Evolutionary conservation across 495 filamentous ascomycete species (phyloP), one percentile per base, ranked within the genome.

Genomic region (Penicillium robsamsonii): DNA sequence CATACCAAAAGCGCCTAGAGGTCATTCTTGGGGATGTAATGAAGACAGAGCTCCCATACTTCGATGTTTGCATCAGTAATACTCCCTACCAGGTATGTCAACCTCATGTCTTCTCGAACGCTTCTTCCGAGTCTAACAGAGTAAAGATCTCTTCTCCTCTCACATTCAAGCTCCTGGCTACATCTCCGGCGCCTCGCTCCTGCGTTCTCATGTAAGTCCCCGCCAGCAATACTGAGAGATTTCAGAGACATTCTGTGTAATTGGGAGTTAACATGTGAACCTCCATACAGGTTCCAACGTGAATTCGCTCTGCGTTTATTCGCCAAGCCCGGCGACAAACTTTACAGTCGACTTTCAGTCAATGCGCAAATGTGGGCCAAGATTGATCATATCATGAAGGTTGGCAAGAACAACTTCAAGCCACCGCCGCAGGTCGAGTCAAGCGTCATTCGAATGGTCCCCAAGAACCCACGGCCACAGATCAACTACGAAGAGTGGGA

Each of bases 281-380:
- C n/a, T 20, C 47, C 17, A 45, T 20, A 43, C 51, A 68, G 64
- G 64, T 71, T 73, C 24, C 89, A 88, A 61, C 84, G 84, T 58
- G 88, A 92, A 69, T 92, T 91, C 61, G 88, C 88, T 3, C 78
- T 90, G 66, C 83, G 88, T 4, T 79, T 91, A 4, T 84, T 90
- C 38, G 91, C 92, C 11, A 81, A 83, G 18, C 87, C 90, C 0
- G 86, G 85, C 8, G 91, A 96, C 62, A 79, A 89, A 31, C 84
- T 97, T 17, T 97, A 96, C 73, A 89, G 86, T 58, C 83, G 93
- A 12, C 81, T 97, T 30, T 86, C 81, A 8, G 92, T 94, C 29
- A 97, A 97, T 60, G 91, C 89, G 24, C 94, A 97, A 69, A 96
- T 97, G 82, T 96, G 89, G 87, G 87, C 92, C 15, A 89, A 86